Percentiles rank a stretch among this genome's conserved stretches.
These are phyloP conservation scores for Podospora fimiseda DNA, from an alignment of 495 filamentous ascomycete genomes.

Conservation along the genomic window DNA sequence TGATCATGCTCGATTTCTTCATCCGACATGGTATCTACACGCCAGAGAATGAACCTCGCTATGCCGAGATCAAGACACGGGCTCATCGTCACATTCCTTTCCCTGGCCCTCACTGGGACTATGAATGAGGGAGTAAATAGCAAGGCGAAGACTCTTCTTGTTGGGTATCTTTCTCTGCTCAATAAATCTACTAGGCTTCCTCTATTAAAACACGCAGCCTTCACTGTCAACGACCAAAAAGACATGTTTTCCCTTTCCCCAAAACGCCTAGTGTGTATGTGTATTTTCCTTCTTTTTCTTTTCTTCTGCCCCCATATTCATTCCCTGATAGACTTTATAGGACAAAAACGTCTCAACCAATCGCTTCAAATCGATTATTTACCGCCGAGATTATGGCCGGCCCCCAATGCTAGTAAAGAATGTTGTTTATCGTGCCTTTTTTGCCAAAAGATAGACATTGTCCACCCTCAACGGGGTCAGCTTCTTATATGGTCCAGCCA, in stretches of 20 bases:
- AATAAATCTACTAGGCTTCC: conserved; percentile 3
- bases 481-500: conserved; percentile 94
- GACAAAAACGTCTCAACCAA: not conserved
- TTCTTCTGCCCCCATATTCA: not conserved
- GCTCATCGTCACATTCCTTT: conserved; percentile 80
- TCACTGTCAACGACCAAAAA: not conserved
- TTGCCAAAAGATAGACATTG: conserved; percentile 79
- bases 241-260: conserved; percentile 7
- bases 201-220: not conserved
- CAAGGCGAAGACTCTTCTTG: conserved; percentile 4
- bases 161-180: conserved; percentile 20
- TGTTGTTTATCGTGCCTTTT: conserved; percentile 61
- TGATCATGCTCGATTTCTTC: conserved; percentile 86
- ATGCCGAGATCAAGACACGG: conserved; percentile 65
- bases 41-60: conserved; percentile 74
- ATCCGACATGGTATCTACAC: conserved; percentile 78
- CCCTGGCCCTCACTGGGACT: conserved; percentile 53
- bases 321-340: too few species aligned
- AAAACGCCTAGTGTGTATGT: conserved; percentile 11
- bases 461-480: conserved; percentile 84
- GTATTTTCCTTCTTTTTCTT: not conserved
- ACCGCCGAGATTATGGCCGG: not conserved
- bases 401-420: not conserved
- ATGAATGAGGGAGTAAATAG: conserved; percentile 5
- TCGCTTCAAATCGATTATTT: not conserved